Evolutionary conservation across 2,329 filamentous ascomycete species (phyloP), one percentile per base, ranked within the genome.

Genomic region (Bipolaris oryzae): DNA sequence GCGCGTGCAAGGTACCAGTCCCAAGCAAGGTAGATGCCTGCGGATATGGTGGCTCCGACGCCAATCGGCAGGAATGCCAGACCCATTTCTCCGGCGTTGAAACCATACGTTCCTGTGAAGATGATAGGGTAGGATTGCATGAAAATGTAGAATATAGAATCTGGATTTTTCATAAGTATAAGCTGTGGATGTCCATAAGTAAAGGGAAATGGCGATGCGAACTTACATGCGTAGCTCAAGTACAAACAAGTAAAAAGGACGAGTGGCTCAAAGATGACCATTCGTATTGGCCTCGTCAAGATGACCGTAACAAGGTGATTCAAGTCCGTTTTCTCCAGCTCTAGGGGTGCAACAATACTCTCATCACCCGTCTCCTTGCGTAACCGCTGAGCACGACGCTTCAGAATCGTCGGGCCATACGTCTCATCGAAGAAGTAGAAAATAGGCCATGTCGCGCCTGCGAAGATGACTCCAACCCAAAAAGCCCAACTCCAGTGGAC

Each of bases 231-330:
- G 46, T 81, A 78, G 33, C 87, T 82, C 25, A 93, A 79, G 33
- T 90, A 86, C 10, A 92, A 80, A 73, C 92, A 93, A 1, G 84
- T 85, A 46, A 86, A 88, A 21, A 87, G 80, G 7, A 94, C 89
- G 47, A 94, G 89, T 46, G 88, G 87, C 70, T 95, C 91, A 41
- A 83, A 87, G 42, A 77, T 69, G n/a, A 91, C 79, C 90, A 94
- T 94, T 23, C 87, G 82, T 5, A 92, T 74, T 0, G 91, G 90
- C 0, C 90, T 79, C 1, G 87, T 88, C 35, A 93, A 77, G 0
- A 91, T 87, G n/a, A 89, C 84, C 1, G 83, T 86, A n/a, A 87
- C 72, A 50, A 91, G 81, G 62, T 89, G 83, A 34, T 77, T 80
- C 39, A 86, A 75, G 42, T 81, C 81, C 25, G 83, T 81, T 50